Conservation (phyloP, 1,139 yeast genomes). For the Pichia cactophila region DNA sequence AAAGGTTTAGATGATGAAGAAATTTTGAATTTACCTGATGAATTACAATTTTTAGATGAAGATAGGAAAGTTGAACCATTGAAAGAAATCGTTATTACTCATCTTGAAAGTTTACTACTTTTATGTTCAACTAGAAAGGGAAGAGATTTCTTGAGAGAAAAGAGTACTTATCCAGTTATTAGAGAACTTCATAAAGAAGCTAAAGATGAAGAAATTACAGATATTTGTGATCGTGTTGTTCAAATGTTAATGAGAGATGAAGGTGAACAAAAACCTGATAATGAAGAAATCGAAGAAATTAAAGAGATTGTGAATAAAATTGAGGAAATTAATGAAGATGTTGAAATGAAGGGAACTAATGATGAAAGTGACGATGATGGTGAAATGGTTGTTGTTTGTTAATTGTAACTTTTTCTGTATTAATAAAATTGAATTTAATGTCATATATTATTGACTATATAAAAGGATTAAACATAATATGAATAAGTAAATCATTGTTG, state of each 20-base stretch:
- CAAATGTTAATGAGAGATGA: slow-evolving; percentile 92
- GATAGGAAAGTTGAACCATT: slow-evolving; percentile 76
- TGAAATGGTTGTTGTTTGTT: slow-evolving; percentile 29
- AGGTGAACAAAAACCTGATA: slow-evolving; percentile 25
- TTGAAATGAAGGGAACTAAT: slow-evolving; percentile 24
- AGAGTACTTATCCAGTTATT: slow-evolving; percentile 74
- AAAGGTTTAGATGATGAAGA: slow-evolving; percentile 81
- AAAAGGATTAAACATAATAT: slow-evolving; percentile 9
- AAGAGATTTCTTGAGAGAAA: slow-evolving; percentile 69
- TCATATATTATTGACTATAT: slow-evolving; percentile 6
- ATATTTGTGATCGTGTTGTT: slow-evolving; percentile 66
- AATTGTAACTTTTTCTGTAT: neutral
- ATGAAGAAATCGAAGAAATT: slow-evolving; percentile 26
- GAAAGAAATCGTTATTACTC: slow-evolving; percentile 55
- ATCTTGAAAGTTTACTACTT: slow-evolving; percentile 68
- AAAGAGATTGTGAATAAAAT: slow-evolving; percentile 28
- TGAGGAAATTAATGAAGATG: slow-evolving; percentile 22
- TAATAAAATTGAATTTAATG: neutral
- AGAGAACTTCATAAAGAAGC: slow-evolving; percentile 75
- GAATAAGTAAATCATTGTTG: slow-evolving; percentile 5
- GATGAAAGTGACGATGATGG: slow-evolving; percentile 23
- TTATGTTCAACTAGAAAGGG: slow-evolving; percentile 67
- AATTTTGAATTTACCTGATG: slow-evolving; percentile 81
- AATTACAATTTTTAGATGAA: slow-evolving; percentile 69
- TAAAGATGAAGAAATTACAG: slow-evolving; percentile 58